Evolutionary conservation across 495 filamentous ascomycete species (phyloP).

Genomic region (Trichoderma asperelloides): DNA sequence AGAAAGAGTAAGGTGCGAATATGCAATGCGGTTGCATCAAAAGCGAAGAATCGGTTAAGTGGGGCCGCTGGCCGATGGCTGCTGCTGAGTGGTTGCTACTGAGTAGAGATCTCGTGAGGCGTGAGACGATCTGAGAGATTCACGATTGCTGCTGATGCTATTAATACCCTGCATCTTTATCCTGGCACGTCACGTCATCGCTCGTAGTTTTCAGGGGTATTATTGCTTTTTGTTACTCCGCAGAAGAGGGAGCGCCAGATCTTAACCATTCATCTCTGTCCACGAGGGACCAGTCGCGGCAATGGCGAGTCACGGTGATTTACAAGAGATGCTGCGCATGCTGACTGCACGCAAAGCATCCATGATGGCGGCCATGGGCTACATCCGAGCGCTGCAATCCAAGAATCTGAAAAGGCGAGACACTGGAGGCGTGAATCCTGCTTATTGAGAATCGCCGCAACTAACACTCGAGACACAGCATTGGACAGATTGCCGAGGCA

Average conservation of each 20-base stretch:
- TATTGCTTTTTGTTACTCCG: background rate
- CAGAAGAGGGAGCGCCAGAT: background rate
- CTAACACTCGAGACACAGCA: constrained; percentile 25
- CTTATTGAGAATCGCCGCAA: constrained; percentile 7
- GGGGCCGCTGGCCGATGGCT: no score
- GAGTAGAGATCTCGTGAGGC: no score
- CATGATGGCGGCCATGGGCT: constrained; percentile 59
- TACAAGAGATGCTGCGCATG: constrained; percentile 67
- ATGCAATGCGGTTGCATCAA: no score
- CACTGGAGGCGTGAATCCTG: constrained; percentile 1
- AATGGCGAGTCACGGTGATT: constrained; percentile 25
- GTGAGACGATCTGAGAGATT: background rate
- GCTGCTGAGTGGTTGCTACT: no score
- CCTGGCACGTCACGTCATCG: constrained; percentile 5
- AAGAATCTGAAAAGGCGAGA: constrained; percentile 48
- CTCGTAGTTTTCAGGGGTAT: background rate
- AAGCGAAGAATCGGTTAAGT: no score
- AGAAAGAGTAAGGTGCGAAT: background rate
- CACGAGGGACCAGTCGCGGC: background rate
- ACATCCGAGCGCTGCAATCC: constrained; percentile 56
- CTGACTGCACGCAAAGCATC: constrained; percentile 64
- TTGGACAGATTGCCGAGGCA: constrained; percentile 53
- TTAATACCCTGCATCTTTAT: background rate
- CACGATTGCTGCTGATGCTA: background rate
- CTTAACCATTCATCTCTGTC: background rate